Evolutionary conservation across 2,329 filamentous ascomycete species (phyloP).

Genomic region (Aureobasidium sp.): DNA sequence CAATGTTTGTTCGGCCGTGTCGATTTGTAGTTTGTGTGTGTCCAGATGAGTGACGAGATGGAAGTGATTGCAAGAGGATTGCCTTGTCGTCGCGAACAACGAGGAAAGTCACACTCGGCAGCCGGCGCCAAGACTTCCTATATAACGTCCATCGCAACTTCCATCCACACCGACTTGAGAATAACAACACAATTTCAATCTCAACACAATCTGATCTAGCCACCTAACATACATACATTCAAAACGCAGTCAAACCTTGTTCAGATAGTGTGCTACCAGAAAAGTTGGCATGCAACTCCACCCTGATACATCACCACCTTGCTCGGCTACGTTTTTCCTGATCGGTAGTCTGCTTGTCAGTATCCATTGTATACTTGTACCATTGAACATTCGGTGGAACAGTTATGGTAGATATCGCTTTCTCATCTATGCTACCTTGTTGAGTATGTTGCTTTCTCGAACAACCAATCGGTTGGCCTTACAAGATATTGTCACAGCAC

Average conservation of each 20-base stretch:
- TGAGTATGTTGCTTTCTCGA: no score
- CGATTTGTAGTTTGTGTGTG: background rate
- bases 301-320: background rate
- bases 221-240: no score
- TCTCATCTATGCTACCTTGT: no score
- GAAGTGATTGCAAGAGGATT: background rate
- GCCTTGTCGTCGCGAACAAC: background rate
- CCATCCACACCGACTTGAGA: no score
- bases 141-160: constrained; percentile 1
- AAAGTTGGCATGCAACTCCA: background rate
- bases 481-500: no score
- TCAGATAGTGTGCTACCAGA: background rate
- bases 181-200: no score
- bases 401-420: no score
- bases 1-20: background rate
- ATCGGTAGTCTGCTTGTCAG: background rate
- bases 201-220: background rate
- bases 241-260: no score
- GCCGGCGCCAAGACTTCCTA: constrained; percentile 5
- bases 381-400: background rate
- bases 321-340: background rate
- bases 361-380: background rate
- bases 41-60: no score
- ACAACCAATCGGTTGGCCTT: no score
- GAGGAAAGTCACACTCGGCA: background rate